A percentile compares a stretch with the other conserved stretches of the same genome.
phyloP scores from a whole-genome alignment of 2,329 filamentous ascomycete genomes.

The Neophaeococcomyces aloes region DNA sequence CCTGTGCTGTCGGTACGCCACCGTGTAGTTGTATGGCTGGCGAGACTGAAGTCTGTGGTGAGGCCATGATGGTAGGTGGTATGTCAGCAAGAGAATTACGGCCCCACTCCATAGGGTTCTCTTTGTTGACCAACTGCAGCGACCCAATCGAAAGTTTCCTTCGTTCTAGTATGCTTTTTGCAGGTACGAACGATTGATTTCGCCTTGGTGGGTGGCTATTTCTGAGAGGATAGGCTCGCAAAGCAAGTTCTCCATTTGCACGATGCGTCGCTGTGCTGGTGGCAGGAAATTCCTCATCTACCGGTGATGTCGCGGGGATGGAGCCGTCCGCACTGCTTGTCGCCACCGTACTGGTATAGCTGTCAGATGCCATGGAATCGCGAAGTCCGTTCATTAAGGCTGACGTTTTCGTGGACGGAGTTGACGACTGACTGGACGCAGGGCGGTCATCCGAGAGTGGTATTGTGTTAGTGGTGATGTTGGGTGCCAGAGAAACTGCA shows the following conservation, averaged over 20 bases:
- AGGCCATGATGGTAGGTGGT: constrained; percentile 5
- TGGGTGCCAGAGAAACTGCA: constrained; percentile 7
- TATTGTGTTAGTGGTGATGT: not conserved
- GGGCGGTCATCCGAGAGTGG: not conserved
- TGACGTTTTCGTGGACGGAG: constrained; percentile 3
- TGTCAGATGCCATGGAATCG: not conserved
- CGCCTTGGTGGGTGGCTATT: not conserved
- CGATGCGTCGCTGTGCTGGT: not conserved
- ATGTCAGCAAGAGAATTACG: not conserved
- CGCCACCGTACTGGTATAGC: not conserved
- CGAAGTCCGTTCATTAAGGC: constrained; percentile 2
- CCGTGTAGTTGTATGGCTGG: constrained; percentile 1
- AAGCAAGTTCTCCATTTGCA: not conserved
- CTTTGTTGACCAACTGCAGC: not conserved
- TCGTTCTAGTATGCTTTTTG: not conserved
- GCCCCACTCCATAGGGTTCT: not conserved
- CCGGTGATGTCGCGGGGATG: constrained; percentile 3
- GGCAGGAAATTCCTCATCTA: not conserved
- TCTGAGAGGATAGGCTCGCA: not conserved
- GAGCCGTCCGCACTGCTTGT: constrained; percentile 1
- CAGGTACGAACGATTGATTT: not conserved
- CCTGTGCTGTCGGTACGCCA: constrained; percentile 11
- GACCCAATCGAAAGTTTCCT: not conserved
- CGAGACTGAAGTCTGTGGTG: not conserved
- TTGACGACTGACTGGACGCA: not conserved